A percentile compares a stretch with the other conserved stretches of the same genome.
phyloP scores from a whole-genome alignment of 257 asterid species.

The Sherardia arvensis region DNA sequence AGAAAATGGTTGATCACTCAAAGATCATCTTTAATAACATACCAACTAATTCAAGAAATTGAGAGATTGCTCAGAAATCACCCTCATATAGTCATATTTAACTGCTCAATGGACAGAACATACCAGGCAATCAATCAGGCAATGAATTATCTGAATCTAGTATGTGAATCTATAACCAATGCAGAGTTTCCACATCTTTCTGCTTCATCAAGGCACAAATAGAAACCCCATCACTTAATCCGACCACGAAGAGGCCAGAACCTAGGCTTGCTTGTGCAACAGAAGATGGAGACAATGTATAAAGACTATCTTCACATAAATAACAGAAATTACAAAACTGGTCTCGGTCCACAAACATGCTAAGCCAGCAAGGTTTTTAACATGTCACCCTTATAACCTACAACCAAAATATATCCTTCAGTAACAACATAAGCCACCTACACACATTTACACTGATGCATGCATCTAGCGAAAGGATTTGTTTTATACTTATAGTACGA shows the following conservation, averaged over 20 bases:
- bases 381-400: neutral
- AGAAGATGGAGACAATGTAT: neutral
- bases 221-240: no score
- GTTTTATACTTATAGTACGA: neutral
- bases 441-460: constrained; percentile 6
- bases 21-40: no score
- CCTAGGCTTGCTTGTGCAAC: neutral
- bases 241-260: neutral
- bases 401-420: neutral
- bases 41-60: neutral
- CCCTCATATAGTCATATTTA: no score
- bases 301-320: neutral
- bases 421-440: constrained; percentile 2
- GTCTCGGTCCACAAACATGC: neutral
- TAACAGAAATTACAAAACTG: neutral
- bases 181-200: no score
- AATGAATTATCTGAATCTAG: no score
- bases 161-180: no score
- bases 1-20: neutral
- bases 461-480: neutral
- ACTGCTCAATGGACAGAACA: neutral
- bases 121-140: neutral
- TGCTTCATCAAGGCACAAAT: no score
- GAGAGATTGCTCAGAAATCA: neutral
- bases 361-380: constrained; percentile 4